Conservation (phyloP, 257 asterid species). For the Nicotiana obtusifolia region DNA sequence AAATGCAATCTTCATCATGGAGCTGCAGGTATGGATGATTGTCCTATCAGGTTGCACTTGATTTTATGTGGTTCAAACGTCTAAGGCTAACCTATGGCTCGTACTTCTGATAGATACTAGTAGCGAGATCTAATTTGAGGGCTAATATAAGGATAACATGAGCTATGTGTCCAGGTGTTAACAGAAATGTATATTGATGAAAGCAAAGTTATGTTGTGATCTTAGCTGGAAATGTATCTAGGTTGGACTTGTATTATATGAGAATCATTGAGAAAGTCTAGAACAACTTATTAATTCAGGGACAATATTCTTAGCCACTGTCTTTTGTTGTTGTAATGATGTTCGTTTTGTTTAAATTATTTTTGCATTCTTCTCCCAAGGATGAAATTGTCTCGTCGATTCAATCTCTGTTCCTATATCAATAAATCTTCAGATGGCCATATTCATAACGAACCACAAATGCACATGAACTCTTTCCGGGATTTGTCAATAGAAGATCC, state of each 20-base stretch:
- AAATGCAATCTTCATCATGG: neutral
- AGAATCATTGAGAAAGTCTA: neutral
- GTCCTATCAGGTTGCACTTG: constrained; percentile 4
- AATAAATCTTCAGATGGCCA: too few relatives aligned
- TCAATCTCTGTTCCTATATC: too few relatives aligned
- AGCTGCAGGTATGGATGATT: neutral
- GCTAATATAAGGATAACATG: neutral
- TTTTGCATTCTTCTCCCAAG: neutral
- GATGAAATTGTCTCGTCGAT: neutral
- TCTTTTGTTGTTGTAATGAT: neutral
- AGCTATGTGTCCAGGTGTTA: neutral
- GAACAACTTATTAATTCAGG: neutral
- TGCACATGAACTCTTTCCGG: too few relatives aligned
- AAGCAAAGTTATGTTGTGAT: constrained; percentile 12
- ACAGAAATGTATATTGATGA: constrained; percentile 10
- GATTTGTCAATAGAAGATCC: too few relatives aligned
- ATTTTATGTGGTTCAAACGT: constrained; percentile 2
- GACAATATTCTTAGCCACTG: neutral
- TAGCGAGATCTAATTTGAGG: constrained; percentile 1
- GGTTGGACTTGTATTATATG: neutral
- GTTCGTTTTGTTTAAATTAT: neutral
- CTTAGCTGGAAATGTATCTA: constrained; percentile 6
- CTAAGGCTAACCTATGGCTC: constrained; percentile 10
- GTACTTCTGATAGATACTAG: neutral
- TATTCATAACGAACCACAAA: too few relatives aligned